Base-by-base conservation (phyloP, 176 grass and related monocot species). In the Oryza brachyantha region DNA sequence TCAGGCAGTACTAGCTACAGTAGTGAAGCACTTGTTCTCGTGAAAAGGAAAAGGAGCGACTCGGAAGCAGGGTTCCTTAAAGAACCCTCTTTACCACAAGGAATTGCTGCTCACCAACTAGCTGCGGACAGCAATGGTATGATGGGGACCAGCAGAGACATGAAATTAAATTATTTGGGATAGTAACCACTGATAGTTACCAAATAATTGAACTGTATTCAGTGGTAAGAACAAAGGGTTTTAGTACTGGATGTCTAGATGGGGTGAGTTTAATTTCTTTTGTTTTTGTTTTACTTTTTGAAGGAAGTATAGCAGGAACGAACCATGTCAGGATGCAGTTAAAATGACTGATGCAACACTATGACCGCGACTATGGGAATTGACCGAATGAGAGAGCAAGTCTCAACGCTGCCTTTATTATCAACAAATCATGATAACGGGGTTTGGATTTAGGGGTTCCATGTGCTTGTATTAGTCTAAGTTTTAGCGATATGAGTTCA, bases 1-100 rank as follows among this genome's bases (percentile, higher is more conserved):
- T n/a, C 14, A 17, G 54, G 77, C 39, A 78, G 64, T 21, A 75
- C 29, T 59, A 67, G 72, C 11, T 64, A 66, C 31, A 13, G 72
- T 64, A 24, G 5, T 0, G 32, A 64, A 71, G 1, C 2, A 12
- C 24, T 54, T 72, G 72, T 72, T 70, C 16, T 78, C 31, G 64
- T 2, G 13, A 52, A 16, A 78, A 45, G 5, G 27, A 34, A 25
- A 34, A 34, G 13, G 5, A 42, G 29, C 14, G 5, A 29, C 16
- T 24, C 10, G 37, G 46, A 29, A 8, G 19, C 21, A 67, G 17
- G 64, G 64, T 67, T 67, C 64, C 16, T 17, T 21, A 34, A 19
- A 36, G 34, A 34, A 38, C 32, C 64, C 64, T 52, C 16, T 52
- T 32, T 52, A 32, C 17, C 27, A 72, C 16, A 52, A 72, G 55